phyloP scores from a whole-genome alignment of 2,329 filamentous ascomycete species.

The Sporothrix brunneoviolacea region DNA sequence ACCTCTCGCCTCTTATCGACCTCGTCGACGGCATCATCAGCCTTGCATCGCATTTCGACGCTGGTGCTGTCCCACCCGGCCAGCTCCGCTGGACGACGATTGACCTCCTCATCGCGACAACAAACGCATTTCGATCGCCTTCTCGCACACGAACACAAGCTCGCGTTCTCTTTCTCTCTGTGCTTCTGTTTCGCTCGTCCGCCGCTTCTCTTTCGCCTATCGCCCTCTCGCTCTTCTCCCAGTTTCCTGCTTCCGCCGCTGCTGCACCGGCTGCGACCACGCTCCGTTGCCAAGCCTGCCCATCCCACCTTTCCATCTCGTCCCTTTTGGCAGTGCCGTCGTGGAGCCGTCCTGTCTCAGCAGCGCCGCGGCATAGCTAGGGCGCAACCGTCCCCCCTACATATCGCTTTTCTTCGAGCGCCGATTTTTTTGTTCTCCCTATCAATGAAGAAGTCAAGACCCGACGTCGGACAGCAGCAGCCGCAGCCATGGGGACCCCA shows the following conservation, averaged over 20 bases:
- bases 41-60: no score
- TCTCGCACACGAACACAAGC: background rate
- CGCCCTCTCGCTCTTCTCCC: background rate
- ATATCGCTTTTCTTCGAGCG: background rate
- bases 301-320: background rate
- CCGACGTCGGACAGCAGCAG: slow-evolving; percentile 20
- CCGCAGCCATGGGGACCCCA: slow-evolving; percentile 19
- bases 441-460: slow-evolving; percentile 21
- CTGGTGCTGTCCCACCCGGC: no score
- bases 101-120: no score
- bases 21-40: no score
- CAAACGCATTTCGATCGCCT: background rate
- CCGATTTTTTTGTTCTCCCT: background rate
- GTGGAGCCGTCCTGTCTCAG: background rate
- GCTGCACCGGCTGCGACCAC: no score
- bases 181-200: background rate
- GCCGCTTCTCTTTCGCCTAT: background rate
- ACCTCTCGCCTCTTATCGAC: no score
- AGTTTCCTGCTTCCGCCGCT: background rate
- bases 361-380: background rate
- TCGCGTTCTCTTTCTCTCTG: background rate
- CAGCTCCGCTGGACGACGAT: background rate
- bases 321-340: background rate
- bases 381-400: background rate
- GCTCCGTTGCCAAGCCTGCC: background rate